Evolutionary conservation across 495 filamentous ascomycete species (phyloP), one percentile per base, ranked within the genome.

Genomic region (Diplogelasinospora grovesii): DNA sequence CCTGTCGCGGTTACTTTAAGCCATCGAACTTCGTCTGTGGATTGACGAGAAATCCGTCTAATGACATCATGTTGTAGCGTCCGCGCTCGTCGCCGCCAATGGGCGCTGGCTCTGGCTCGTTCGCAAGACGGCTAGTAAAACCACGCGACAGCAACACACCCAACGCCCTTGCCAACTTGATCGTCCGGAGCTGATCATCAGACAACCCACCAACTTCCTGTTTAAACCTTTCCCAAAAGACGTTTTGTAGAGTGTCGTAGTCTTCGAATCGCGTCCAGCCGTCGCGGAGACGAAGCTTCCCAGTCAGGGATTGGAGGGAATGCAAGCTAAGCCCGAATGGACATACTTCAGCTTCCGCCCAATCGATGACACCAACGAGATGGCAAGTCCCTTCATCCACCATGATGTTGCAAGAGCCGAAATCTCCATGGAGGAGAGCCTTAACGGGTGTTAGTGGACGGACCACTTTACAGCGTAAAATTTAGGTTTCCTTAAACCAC

Each of bases 291-390:
- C 63, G 60, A 18, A 66, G 24, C 34, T 63, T 59, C 24, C 61
- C 43, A 23, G 53, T 60, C 22, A 69, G 32, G 21, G 31, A 24
- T 32, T 68, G 46, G 3, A 64, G 54, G 20, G 59, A 65, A 36
- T 66, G 45, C 3, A 71, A 52, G 34, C 66, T 68, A 0, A 56
- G 31, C 8, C 65, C 63, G 38, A 64, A 70, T 16, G 66, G 57
- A 9, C 50, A 47, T 30, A 68, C 49, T 42, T 61, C 53, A 0
- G 63, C 59, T 48, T 68, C 59, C 1, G 63, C 61, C 64, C 58
- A 68, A 48, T 67, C 61, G 23, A 69, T 50, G 11, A 69, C 64
- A n/a, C 63, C 64, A 22, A 56, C 52, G 8, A 69, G 41, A 48
- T 60, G 55, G 36, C 48, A 65, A 25, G 57, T 45, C 8, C 4